These are phyloP conservation scores for Cordyceps cicadae DNA, from an alignment of 2,329 filamentous ascomycete species.

Conservation along the genomic window DNA sequence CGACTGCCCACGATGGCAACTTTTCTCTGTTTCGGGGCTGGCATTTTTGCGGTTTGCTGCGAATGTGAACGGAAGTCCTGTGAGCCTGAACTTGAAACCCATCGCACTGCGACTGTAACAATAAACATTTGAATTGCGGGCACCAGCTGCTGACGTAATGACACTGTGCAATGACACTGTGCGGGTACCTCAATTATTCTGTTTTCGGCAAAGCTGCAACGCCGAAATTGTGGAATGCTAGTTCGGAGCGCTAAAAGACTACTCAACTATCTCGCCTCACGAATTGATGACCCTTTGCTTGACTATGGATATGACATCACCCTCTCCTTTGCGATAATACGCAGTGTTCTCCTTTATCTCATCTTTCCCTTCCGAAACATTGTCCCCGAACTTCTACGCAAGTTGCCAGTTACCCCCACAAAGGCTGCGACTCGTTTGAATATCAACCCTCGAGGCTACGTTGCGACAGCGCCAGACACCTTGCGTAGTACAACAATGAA, in stretches of 20 bases:
- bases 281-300: conserved; percentile 1
- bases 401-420: background rate
- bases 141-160: conserved; percentile 11
- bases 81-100: background rate
- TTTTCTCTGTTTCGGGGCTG: conserved; percentile 79
- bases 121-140: background rate
- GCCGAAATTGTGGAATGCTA: background rate
- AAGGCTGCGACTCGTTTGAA: background rate
- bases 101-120: background rate
- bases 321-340: background rate
- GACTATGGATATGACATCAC: background rate
- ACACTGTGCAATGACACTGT: too few species aligned
- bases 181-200: background rate
- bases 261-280: background rate
- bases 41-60: conserved; percentile 38
- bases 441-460: background rate
- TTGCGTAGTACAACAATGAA: background rate
- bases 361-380: background rate
- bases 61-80: background rate
- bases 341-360: background rate
- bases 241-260: background rate
- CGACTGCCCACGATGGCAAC: conserved; percentile 92
- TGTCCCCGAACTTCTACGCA: background rate
- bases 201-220: conserved; percentile 7
- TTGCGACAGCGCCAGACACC: background rate